Base-by-base conservation (phyloP, 2,329 filamentous ascomycete species). In the Paraphoma chrysanthemicola region DNA sequence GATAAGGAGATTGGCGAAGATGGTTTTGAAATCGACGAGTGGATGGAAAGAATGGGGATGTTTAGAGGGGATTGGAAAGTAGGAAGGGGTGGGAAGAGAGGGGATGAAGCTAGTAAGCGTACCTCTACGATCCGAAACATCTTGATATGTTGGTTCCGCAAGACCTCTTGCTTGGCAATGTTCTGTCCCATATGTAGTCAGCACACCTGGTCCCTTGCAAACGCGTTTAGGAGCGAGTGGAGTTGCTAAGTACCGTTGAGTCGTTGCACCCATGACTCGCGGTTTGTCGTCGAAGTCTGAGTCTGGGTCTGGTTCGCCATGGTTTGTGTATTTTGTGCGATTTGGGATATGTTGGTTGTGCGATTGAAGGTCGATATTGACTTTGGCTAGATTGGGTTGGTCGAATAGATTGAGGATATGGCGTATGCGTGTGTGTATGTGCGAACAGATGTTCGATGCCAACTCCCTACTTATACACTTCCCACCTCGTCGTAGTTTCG, bases 91-190 rank as follows among this genome's bases (percentile, higher is more conserved):
- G 2, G 23, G 5, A 23, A 23, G 23, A 5, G 23, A 23, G 5
- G 5, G 23, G 23, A 23, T 23, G 23, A 23, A 23, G 23, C n/a
- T 23, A 23, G 7, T 3, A 42, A n/a, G 17, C 63, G 51, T 62
- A 77, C 75, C 75, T 61, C 75, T 62, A 49, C 74, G 73, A 56
- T 78, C 75, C 51, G 74, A 77, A 3, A 77, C 63, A 31, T 76
- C 73, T 50, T 76, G 73, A 46, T 65, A 76, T 9, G 59, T 57
- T 6, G 73, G 70, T 11, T 72, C 69, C 28, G 64, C 63, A 8
- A 72, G 50, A n/a, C 62, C 48, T 16, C 62, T 54, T 14, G 56
- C 64, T 18, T 57, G 60, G 53, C 75, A 78, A 48, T 76, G 67
- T 7, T 75, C 75, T 77, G 48, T 16, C 17, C 23, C 23, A 23